phyloP scores from a whole-genome alignment of 177 flowering plant genomes.

The Vitis hybrid region DNA sequence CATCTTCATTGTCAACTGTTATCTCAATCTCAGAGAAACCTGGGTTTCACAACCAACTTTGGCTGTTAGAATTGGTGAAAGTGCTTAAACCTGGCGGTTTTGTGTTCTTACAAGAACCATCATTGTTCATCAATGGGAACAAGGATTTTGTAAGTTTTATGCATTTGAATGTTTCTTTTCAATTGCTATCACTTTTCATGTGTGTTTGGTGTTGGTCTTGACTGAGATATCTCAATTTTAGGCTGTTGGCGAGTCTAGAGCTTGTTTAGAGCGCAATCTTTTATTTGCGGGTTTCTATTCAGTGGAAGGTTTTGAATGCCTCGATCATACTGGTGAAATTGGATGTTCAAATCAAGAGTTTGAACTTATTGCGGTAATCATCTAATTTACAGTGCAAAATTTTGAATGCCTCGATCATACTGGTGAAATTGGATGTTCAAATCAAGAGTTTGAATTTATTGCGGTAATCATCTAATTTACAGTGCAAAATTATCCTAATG shows the following conservation, averaged over 20 bases:
- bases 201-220: slow-evolving; percentile 1
- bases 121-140: slow-evolving; percentile 16
- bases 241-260: slow-evolving; percentile 22
- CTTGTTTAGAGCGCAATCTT: slow-evolving; percentile 24
- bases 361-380: slow-evolving; percentile 27
- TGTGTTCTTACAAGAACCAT: slow-evolving; percentile 23
- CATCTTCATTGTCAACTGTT: slow-evolving; percentile 19
- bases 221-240: slow-evolving; percentile 8
- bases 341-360: slow-evolving; percentile 18
- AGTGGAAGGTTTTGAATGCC: slow-evolving; percentile 17
- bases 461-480: slow-evolving; percentile 17
- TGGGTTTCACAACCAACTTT: slow-evolving; percentile 24
- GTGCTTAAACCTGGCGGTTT: slow-evolving; percentile 28
- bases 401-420: slow-evolving; percentile 25
- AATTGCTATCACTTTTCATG: not conserved
- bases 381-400: not conserved
- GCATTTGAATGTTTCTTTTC: not conserved
- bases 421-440: slow-evolving; percentile 22
- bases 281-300: slow-evolving; percentile 22
- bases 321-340: slow-evolving; percentile 30
- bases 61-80: slow-evolving; percentile 26
- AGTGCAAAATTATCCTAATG: not conserved
- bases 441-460: slow-evolving; percentile 25
- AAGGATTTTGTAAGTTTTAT: slow-evolving; percentile 17
- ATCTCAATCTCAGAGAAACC: slow-evolving; percentile 30